These are phyloP conservation scores for Pyrenochaeta sp. DNA, from an alignment of 2,329 filamentous ascomycete species.

Conservation along the genomic window DNA sequence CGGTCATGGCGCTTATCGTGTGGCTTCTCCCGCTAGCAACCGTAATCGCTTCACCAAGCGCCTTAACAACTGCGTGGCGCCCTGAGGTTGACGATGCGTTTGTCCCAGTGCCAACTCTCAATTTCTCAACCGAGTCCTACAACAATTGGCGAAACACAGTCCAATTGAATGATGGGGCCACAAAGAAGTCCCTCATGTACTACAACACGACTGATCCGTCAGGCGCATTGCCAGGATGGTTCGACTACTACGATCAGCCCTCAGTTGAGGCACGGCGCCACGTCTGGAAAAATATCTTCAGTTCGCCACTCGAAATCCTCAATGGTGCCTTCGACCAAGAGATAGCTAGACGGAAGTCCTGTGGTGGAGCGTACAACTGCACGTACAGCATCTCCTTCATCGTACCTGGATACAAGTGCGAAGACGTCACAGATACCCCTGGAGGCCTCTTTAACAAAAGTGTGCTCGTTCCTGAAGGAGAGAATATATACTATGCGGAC, in stretches of 20 bases:
- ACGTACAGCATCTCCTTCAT: slow-evolving; percentile 41
- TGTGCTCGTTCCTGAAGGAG: slow-evolving; percentile 38
- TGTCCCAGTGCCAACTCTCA: slow-evolving; percentile 33
- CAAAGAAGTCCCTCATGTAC: slow-evolving; percentile 41
- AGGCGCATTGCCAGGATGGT: slow-evolving; percentile 29
- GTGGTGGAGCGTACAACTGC: slow-evolving; percentile 44
- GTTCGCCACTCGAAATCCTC: slow-evolving; percentile 40
- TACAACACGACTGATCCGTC: slow-evolving; percentile 45
- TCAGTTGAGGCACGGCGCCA: slow-evolving; percentile 37
- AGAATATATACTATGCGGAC: slow-evolving; percentile 38
- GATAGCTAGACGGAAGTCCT: slow-evolving; percentile 47
- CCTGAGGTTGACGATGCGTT: slow-evolving; percentile 22
- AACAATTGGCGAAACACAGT: slow-evolving; percentile 43
- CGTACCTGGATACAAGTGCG: slow-evolving; percentile 45
- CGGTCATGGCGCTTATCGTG: slow-evolving; percentile 38
- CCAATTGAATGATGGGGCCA: slow-evolving; percentile 27
- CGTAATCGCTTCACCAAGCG: slow-evolving; percentile 49
- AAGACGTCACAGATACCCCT: slow-evolving; percentile 31
- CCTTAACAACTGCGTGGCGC: slow-evolving; percentile 47
- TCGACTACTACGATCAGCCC: slow-evolving; percentile 49
- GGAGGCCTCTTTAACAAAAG: slow-evolving; percentile 45
- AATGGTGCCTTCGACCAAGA: slow-evolving; percentile 30
- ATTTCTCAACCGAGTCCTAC: slow-evolving; percentile 43
- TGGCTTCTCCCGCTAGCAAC: slow-evolving; percentile 49
- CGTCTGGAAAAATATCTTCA: slow-evolving; percentile 40